Base-by-base conservation (phyloP, 371 early-diverging fungal genomes). In the Syncephalastrum sp. region DNA sequence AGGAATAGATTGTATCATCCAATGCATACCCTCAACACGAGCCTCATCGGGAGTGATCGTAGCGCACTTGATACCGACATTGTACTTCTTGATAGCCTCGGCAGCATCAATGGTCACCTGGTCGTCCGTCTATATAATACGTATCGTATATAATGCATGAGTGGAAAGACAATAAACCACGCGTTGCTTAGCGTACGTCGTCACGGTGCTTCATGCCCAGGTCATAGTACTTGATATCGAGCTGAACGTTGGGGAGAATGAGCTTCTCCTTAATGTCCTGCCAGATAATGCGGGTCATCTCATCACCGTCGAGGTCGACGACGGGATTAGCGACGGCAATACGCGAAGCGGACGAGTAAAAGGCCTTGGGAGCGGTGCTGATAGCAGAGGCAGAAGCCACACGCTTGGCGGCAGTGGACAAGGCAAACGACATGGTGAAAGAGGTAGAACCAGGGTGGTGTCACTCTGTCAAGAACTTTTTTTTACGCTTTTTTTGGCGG, bases 261-360 rank as follows among this genome's bases (percentile, higher is more conserved):
- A 96, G 82, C 80, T 94, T 87, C 61, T 95, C 93, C 78, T 95
- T 95, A 70, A 96, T 96, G 77, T 83, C 86, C 61, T 86, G 77
- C 95, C 96, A 96, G 67, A 97, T 94, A 74, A 97, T 95, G 58
- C 97, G 84, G 27, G 97, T 96, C 97, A 96, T 97, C 83, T 97
- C 97, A 77, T 97, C 97, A 61, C 97, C 97, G 65, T 97, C 97
- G 46, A 95, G 79, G 74, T 95, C 93, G 42, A 92, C 94, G 17
- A 93, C 88, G 10, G 92, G 92, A 61, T 90, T 89, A 27, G 76
- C 77, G 41, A 91, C 91, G 45, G 72, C 78, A 59, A 91, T 91
- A 69, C 87, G 86, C 43, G 77, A 56, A 47, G 69, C 69, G 4
- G 83, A 61, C 47, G 69, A 68, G 54, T 68, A 62, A 8, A 61